Conservation (phyloP, 2,329 filamentous ascomycete species). For the Knufia fluminis region DNA sequence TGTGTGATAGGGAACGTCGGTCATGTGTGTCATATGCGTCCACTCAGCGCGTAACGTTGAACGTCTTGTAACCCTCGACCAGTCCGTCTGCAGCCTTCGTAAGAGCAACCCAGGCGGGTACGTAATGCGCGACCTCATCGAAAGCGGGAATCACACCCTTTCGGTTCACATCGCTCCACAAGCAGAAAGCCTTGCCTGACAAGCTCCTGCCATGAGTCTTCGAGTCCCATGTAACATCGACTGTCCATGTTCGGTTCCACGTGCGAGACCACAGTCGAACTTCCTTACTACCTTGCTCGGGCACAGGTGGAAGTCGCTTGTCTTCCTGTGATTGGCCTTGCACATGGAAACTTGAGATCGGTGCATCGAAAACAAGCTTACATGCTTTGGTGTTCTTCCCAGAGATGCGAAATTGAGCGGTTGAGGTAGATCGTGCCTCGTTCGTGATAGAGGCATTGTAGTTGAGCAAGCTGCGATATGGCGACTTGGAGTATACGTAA, state of each 20-base stretch:
- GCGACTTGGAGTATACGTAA: conserved; percentile 34
- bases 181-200: conserved; percentile 61
- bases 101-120: conserved; percentile 69
- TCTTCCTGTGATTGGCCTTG: conserved; percentile 51
- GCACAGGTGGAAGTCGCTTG: conserved; percentile 55
- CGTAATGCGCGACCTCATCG: conserved; percentile 66
- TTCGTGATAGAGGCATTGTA: conserved; percentile 48
- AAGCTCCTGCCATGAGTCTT: conserved; percentile 35
- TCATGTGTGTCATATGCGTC: too few species aligned
- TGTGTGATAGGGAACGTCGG: too few species aligned
- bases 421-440: conserved; percentile 34
- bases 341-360: conserved; percentile 57
- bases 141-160: conserved; percentile 67
- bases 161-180: conserved; percentile 79
- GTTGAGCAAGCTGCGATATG: conserved; percentile 52
- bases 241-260: conserved; percentile 67
- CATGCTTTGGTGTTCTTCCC: conserved; percentile 73
- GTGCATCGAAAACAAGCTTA: conserved; percentile 60
- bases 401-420: conserved; percentile 55
- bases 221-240: conserved; percentile 58
- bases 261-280: conserved; percentile 74
- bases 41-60: conserved; percentile 36
- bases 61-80: conserved; percentile 68
- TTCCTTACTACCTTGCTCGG: conserved; percentile 54
- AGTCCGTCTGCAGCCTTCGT: conserved; percentile 69